Evolutionary conservation across 2,329 filamentous ascomycete genomes (phyloP).

Genomic region (Aureobasidium namibiae): DNA sequence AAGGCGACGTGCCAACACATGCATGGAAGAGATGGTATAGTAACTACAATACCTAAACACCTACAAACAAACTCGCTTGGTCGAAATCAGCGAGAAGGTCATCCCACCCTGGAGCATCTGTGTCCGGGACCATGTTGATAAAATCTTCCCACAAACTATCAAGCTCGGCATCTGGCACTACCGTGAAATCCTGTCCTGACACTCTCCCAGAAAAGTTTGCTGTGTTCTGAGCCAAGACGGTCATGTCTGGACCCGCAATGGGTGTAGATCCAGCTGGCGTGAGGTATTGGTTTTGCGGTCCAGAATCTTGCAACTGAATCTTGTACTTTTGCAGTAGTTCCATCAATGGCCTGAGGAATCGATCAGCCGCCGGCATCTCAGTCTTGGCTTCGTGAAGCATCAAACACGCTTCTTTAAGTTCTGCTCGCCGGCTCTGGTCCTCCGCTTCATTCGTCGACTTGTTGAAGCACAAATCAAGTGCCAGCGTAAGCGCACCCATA

Average conservation of each 20-base stretch:
- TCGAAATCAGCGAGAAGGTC: slow-evolving; percentile 1
- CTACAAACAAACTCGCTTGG: neutral
- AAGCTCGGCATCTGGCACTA: slow-evolving; percentile 14
- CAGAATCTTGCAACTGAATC: slow-evolving; percentile 16
- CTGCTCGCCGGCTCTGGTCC: slow-evolving; percentile 10
- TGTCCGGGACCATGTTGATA: slow-evolving; percentile 16
- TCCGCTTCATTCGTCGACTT: slow-evolving; percentile 7
- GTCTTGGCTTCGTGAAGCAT: slow-evolving; percentile 18
- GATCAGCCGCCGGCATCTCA: slow-evolving; percentile 15
- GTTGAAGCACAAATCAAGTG: slow-evolving; percentile 24
- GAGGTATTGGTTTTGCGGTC: neutral
- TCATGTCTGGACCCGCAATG: neutral
- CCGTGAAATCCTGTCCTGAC: neutral
- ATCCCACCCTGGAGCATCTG: neutral
- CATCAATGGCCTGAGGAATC: slow-evolving; percentile 20
- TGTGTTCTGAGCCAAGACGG: neutral
- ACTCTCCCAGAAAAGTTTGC: neutral
- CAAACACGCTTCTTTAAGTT: slow-evolving; percentile 19
- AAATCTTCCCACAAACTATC: slow-evolving; percentile 22
- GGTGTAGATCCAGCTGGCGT: neutral
- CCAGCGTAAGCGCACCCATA: slow-evolving; percentile 21
- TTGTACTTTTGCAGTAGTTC: slow-evolving; percentile 20
- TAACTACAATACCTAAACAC: neutral
- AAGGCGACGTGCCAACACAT: no score
- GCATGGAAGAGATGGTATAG: no score